Conservation (phyloP, 371 early-diverging fungal genomes). For the Rhizopus sp. region DNA sequence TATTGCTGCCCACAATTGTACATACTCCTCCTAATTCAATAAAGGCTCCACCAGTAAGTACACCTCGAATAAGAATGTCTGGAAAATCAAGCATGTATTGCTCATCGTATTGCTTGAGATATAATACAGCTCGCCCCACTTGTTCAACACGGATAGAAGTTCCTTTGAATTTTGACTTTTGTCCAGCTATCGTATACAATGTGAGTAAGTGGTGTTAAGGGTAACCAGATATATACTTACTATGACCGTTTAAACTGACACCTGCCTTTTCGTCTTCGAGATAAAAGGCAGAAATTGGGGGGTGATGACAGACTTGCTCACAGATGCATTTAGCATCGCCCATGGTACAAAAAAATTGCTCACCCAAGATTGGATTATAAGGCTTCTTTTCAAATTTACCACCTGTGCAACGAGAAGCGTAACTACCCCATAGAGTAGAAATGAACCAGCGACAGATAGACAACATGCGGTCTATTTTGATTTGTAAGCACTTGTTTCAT, state of each 20-base stretch:
- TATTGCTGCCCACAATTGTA: slow-evolving; percentile 54
- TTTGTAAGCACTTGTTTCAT: neutral
- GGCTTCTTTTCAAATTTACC: slow-evolving; percentile 72
- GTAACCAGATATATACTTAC: slow-evolving; percentile 35
- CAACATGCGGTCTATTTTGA: slow-evolving; percentile 26
- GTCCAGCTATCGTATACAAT: slow-evolving; percentile 36
- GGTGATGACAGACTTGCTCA: slow-evolving; percentile 94
- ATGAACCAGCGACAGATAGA: slow-evolving; percentile 34
- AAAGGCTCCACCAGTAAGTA: slow-evolving; percentile 65
- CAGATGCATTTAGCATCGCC: slow-evolving; percentile 49
- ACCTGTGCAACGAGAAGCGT: slow-evolving; percentile 41
- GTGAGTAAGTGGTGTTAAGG: too few relatives aligned
- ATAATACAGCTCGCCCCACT: slow-evolving; percentile 56
- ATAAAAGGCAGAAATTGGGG: slow-evolving; percentile 83
- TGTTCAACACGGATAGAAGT: slow-evolving; percentile 68
- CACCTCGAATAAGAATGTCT: slow-evolving; percentile 60
- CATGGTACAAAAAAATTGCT: slow-evolving; percentile 69
- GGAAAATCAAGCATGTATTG: slow-evolving; percentile 65
- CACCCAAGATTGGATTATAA: slow-evolving; percentile 88
- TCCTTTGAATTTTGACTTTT: slow-evolving; percentile 70
- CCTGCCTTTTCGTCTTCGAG: slow-evolving; percentile 68
- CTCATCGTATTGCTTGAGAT: slow-evolving; percentile 50
- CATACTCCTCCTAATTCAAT: slow-evolving; percentile 63
- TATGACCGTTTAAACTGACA: slow-evolving; percentile 66
- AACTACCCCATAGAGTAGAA: slow-evolving; percentile 73